phyloP scores from a whole-genome alignment of 2,329 filamentous ascomycete genomes.

The Fusarium sp. region DNA sequence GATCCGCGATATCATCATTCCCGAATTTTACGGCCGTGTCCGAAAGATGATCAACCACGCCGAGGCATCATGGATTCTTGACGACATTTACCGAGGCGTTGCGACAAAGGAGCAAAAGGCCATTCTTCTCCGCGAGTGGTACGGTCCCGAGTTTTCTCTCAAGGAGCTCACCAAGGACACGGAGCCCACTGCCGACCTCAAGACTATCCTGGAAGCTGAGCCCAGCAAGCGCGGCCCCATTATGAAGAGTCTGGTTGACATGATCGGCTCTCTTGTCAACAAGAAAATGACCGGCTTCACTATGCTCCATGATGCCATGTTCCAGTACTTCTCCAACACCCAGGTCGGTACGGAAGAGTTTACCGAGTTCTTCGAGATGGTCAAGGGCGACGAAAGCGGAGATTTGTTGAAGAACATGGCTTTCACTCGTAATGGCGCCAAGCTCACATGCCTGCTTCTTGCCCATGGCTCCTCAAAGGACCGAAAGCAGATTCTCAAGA shows the following conservation, averaged over 20 bases:
- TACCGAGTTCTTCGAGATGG: constrained; percentile 85
- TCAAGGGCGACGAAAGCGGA: constrained; percentile 91
- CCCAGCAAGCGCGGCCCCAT: constrained; percentile 89
- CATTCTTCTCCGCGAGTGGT: constrained; percentile 90
- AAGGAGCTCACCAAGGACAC: constrained; percentile 69
- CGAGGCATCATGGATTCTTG: constrained; percentile 96
- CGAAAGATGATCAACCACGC: constrained; percentile 94
- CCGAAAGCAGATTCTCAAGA: constrained; percentile 85
- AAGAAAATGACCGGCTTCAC: constrained; percentile 98
- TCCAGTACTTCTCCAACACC: constrained; percentile 90
- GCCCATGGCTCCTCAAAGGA: constrained; percentile 92
- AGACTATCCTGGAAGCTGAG: constrained; percentile 75
- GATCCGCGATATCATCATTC: constrained; percentile 87
- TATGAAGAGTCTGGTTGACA: constrained; percentile 82
- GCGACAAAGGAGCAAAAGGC: constrained; percentile 89
- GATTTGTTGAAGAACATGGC: constrained; percentile 95
- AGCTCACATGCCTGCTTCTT: constrained; percentile 81
- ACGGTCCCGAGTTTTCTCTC: constrained; percentile 90
- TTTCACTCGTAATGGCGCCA: constrained; percentile 89
- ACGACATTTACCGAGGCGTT: constrained; percentile 92
- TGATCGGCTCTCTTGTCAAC: constrained; percentile 92
- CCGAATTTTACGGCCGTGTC: constrained; percentile 94
- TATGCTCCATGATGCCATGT: constrained; percentile 97
- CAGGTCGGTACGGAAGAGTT: constrained; percentile 82
- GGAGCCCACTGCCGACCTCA: constrained; percentile 72